phyloP scores from a whole-genome alignment of 345 rosid species.

The Hypericum perforatum region DNA sequence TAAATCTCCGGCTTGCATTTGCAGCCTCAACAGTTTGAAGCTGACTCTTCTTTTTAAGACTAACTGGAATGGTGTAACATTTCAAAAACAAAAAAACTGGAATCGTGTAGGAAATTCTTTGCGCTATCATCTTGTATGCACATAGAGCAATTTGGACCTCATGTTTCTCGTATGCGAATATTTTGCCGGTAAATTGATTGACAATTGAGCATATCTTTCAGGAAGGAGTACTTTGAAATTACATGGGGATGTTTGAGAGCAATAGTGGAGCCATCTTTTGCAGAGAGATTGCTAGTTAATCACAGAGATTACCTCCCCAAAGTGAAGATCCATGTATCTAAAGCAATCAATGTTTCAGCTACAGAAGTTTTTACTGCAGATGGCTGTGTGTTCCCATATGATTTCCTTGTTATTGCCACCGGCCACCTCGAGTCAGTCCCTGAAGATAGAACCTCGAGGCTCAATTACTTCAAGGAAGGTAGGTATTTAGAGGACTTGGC shows the following conservation, averaged over 20 bases:
- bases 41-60: too few species aligned
- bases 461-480: constrained; percentile 49
- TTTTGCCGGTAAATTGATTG: background rate
- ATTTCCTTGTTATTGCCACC: constrained; percentile 77
- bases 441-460: constrained; percentile 42
- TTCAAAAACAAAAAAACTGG: too few species aligned
- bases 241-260: constrained; percentile 75
- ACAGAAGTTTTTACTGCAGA: constrained; percentile 48
- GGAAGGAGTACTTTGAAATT: constrained; percentile 93
- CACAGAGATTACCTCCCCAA: constrained; percentile 53
- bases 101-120: too few species aligned
- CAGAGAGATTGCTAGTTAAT: constrained; percentile 52
- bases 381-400: constrained; percentile 37
- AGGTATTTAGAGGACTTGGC: background rate
- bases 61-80: too few species aligned
- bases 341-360: constrained; percentile 45
- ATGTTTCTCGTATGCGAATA: background rate
- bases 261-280: constrained; percentile 85
- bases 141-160: background rate
- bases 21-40: too few species aligned
- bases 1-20: too few species aligned
- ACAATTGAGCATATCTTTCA: constrained; percentile 9
- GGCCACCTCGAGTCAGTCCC: constrained; percentile 65
- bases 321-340: constrained; percentile 47
- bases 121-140: background rate